Base-by-base conservation (phyloP, 805 yeast species). In the Candida railenensis region DNA sequence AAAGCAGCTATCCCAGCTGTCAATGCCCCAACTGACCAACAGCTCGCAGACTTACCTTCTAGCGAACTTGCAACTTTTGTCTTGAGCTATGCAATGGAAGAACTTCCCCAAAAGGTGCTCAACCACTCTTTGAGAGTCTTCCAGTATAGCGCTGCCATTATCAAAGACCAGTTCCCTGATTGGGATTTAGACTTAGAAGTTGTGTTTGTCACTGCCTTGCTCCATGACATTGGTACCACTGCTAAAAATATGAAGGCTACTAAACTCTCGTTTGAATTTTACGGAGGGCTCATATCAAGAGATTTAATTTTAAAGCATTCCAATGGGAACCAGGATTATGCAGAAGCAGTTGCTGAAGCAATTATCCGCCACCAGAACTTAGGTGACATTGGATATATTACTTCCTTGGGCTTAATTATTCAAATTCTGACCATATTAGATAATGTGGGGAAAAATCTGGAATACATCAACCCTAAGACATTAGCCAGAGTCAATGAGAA, bases 191-290 rank as follows among this genome's bases (percentile, higher is more conserved):
- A 62, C 40, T 43, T 30, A 7, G 68, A 62, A 34, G 63, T 63
- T 11, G 42, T 65, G 18, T 63, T 57, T 42, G 57, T 54, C n/a
- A 63, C 71, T 16, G 45, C 65, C 34, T 57, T 65, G 48, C 55
- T 65, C 41, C 71, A 65, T 49, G 71, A 65, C 48, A 65, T 65
- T 42, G 71, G 61, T 3, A 63, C 69, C 46, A 65, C 68, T n/a
- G 55, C 53, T 25, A 55, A 62, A 41, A 63, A 65, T 43, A 62
- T 65, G 67, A 47, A 41, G 3, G 62, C 65, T 18, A 63, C 71
- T 30, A 63, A 65, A 43, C 48, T 65, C 56, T 63, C 69, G 33
- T 65, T 65, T 49, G 71, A 65, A 44, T 62, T 61, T 50, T 63
- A 60, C 44, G 71, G 71, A 3, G 71, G 69, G 2, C 43, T 63